Base-by-base conservation (phyloP, 768 basidiomycete genomes). In the Glaciozyma martinii region DNA sequence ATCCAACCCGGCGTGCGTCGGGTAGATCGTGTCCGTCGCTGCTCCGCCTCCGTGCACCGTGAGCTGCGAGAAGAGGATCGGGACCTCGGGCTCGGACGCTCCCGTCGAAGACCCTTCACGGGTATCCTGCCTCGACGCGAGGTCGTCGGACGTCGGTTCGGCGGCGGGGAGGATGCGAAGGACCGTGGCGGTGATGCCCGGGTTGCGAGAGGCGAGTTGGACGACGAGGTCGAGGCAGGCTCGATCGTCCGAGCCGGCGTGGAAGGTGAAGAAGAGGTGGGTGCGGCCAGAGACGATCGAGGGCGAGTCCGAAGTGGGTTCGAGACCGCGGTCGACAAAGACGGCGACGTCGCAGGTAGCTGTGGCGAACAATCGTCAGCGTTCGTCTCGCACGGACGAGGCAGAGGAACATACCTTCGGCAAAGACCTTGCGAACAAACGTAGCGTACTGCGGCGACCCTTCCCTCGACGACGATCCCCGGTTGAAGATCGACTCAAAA, bases 181-280 rank as follows among this genome's bases (percentile, higher is more conserved):
- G 2, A 90, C 83, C 1, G 89, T 92, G 0, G 90, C 95, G 6
- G 78, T 82, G 0, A 89, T 81, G 56, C 76, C 78, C 0, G 83
- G 76, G 72, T 86, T 86, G 68, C 86, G 85, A 33, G 78, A 75
- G 65, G 92, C 87, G 40, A 95, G 78, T 74, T 97, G 93, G 49
- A 89, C 84, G 16, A 90, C 82, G 72, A 98, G 85, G 43, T 82
- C 78, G 30, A 98, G 78, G 0, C 90, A 90, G 33, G 90, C 80
- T 1, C 95, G 84, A 75, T 97, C 94, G 74, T 99, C 94, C 0
- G 90, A 85, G 0, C 94, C 94, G 50, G 93, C 94, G 75, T 90
- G 88, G 83, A 94, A 98, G 1, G 93, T 88, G 50, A 92, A 75
- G 76, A 93, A 83, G 40, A 97, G 74, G 70, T 90, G 90, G 47